These are phyloP conservation scores for Encephalitozoon intestinalis DNA, from an alignment of 371 early-diverging fungal genomes.

Conservation along the genomic window DNA sequence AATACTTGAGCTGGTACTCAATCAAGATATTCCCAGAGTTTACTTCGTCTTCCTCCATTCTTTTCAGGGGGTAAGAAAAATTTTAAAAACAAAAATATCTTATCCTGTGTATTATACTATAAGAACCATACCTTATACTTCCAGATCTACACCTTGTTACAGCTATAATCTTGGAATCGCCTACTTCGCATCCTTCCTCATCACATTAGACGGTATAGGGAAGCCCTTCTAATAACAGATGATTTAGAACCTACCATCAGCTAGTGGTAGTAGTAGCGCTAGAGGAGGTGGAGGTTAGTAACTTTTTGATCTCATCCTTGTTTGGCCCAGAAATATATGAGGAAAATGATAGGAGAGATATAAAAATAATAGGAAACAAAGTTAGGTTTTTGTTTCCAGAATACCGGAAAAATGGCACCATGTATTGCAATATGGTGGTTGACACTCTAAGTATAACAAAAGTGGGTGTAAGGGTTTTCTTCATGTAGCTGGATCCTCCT, in stretches of 20 bases:
- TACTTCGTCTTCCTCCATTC: neutral
- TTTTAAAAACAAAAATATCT: neutral
- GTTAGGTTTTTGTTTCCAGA: neutral
- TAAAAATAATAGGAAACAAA: neutral
- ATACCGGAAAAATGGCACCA: neutral
- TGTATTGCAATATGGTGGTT: neutral
- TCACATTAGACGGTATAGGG: too few species aligned
- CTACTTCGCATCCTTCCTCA: too few species aligned
- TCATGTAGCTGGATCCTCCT: neutral
- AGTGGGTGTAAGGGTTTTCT: neutral
- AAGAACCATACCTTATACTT: too few species aligned
- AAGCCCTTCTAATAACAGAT: too few species aligned
- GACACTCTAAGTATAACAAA: neutral
- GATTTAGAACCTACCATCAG: too few species aligned
- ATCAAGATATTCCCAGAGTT: neutral
- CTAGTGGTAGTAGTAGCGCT: too few species aligned
- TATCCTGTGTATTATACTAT: neutral
- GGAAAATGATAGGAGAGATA: neutral
- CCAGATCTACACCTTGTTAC: too few species aligned
- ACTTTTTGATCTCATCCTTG: neutral
- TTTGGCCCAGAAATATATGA: neutral
- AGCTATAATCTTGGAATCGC: too few species aligned
- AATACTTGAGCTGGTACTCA: slow-evolving; percentile 38
- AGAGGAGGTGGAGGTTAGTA: too few species aligned
- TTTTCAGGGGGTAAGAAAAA: neutral